Evolutionary conservation across 495 filamentous ascomycete genomes (phyloP).

Genomic region (Choiromyces venosus): DNA sequence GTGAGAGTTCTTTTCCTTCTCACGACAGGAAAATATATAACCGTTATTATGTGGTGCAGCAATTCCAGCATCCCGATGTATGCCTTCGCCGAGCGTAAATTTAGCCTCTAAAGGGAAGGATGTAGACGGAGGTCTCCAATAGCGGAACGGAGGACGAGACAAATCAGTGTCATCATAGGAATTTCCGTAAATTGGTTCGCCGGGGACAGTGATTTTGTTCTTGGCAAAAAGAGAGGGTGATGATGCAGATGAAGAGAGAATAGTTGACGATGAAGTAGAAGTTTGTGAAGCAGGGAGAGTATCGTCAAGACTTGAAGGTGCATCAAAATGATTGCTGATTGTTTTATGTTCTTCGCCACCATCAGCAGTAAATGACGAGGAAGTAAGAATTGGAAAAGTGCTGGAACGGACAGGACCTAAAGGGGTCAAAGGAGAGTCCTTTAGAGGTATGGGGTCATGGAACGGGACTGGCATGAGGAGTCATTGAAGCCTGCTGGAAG

Average conservation of each 20-base stretch:
- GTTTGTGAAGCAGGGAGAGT: not conserved
- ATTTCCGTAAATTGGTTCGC: constrained; percentile 12
- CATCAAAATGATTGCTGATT: constrained; percentile 1
- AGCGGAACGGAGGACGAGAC: constrained; percentile 31
- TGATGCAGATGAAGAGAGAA: constrained; percentile 19
- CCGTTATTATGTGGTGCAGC: not conserved
- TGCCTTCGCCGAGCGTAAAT: constrained; percentile 32
- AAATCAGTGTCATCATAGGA: constrained; percentile 22
- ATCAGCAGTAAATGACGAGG: constrained; percentile 22
- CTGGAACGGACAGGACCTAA: constrained; percentile 51
- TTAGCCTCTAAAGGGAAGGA: constrained; percentile 34
- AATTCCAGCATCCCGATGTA: constrained; percentile 19
- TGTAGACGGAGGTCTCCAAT: constrained; percentile 35
- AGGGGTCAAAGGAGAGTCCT: constrained; percentile 45
- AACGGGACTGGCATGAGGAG: constrained; percentile 43
- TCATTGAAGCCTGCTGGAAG: constrained; percentile 43
- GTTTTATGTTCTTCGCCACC: constrained; percentile 21
- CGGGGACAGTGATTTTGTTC: constrained; percentile 7
- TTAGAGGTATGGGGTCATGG: constrained; percentile 43
- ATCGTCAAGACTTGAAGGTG: not conserved
- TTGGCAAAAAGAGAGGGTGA: constrained; percentile 18
- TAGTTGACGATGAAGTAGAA: constrained; percentile 17
- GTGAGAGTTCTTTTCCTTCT: not conserved
- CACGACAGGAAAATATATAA: not conserved
- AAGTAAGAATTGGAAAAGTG: constrained; percentile 32